Base-by-base conservation (phyloP, 176 grass and related monocot species). In the Alopecurus myosuroides region DNA sequence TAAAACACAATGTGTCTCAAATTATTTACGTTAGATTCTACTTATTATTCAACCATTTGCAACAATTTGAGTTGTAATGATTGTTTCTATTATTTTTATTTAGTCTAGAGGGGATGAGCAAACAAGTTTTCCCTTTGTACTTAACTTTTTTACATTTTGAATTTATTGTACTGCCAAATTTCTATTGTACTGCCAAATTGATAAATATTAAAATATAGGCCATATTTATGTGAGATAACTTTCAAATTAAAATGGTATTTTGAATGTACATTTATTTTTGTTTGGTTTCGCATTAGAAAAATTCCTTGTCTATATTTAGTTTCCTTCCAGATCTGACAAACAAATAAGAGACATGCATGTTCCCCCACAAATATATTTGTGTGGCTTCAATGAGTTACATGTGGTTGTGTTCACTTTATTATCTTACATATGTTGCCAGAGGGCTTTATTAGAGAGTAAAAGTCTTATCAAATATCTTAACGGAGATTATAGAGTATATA, bases 21-120 rank as follows among this genome's bases (percentile, higher is more conserved):
- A n/a, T n/a, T n/a, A n/a, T n/a, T n/a, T n/a, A n/a, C n/a, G n/a
- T n/a, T n/a, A n/a, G n/a, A n/a, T n/a, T n/a, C 37, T 39, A 5
- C 5, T 39, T 39, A 39, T 39, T 39, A 39, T 52, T 18, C 18
- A 9, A 53, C 6, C 20, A 6, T 20, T 53, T 53, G 51, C 19
- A 22, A 53, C 19, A 22, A 6, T 0, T n/a, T 22, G 1, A 3
- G 19, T 22, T n/a, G 0, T 6, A 22, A 7, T 0, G 6, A 20
- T 22, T 9, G 1, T 53, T 53, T 2, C 19, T n/a, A 22, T 22
- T 53, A 6, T 6, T 53, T 9, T 53, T 53, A 22, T 53, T 9
- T 53, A 22, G 2, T n/a, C 51, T 2, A 13, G 6, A 2, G 6
- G 60, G 14, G 6, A 7, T 17, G 62, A 65, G 15, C 30, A 6